Conservation (phyloP, 2,329 filamentous ascomycete genomes). For the Exophiala spinifera region DNA sequence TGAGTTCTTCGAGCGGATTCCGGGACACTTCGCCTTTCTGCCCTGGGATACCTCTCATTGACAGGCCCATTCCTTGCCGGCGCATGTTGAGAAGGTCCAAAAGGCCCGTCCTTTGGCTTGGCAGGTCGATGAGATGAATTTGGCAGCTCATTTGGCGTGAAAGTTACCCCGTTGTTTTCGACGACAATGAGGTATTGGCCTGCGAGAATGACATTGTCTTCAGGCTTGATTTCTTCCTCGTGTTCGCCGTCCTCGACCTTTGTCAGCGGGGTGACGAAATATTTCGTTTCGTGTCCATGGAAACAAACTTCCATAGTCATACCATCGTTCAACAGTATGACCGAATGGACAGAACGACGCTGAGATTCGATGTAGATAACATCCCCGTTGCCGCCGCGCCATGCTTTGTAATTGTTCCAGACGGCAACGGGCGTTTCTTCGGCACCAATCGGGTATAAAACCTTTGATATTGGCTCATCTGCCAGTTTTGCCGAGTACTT, state of each 20-base stretch:
- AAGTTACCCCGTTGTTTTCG: not conserved
- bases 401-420: slow-evolving; percentile 22
- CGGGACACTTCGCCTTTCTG: not conserved
- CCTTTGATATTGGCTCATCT: slow-evolving; percentile 28
- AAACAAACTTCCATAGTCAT: slow-evolving; percentile 8
- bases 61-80: not conserved
- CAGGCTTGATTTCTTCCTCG: slow-evolving; percentile 6
- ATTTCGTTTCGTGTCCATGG: slow-evolving; percentile 1
- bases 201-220: slow-evolving; percentile 10
- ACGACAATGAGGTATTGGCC: slow-evolving; percentile 15
- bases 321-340: slow-evolving; percentile 13
- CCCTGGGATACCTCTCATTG: not conserved
- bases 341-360: not conserved
- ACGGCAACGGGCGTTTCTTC: slow-evolving; percentile 2
- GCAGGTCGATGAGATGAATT: not conserved
- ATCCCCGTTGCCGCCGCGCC: slow-evolving; percentile 1
- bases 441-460: slow-evolving; percentile 24
- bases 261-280: slow-evolving; percentile 9
- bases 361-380: slow-evolving; percentile 11
- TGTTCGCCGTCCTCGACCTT: slow-evolving; percentile 2
- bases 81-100: not conserved
- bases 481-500: slow-evolving; percentile 13
- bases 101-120: not conserved
- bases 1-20: not conserved
- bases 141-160: not conserved